A percentile compares a stretch with the other conserved stretches of the same genome.
These are phyloP conservation scores for Seminavis robusta DNA, from an alignment of 108 stramenopile species.

Conservation along the genomic window DNA sequence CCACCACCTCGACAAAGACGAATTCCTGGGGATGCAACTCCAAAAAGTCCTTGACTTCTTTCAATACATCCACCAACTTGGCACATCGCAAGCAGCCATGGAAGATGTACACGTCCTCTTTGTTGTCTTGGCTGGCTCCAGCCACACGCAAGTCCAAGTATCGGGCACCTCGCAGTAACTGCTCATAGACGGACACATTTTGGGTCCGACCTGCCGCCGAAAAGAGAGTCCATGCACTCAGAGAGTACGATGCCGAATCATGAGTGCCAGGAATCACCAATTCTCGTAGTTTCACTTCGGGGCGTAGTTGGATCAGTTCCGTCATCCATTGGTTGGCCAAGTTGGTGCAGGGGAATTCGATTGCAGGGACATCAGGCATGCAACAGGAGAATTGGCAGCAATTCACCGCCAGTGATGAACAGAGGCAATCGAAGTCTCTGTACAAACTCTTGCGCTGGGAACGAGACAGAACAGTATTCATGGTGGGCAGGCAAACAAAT, in stretches of 20 bases:
- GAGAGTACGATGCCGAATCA: conserved; percentile 60
- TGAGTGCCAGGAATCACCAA: conserved; percentile 60
- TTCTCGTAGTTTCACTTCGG: conserved; percentile 37
- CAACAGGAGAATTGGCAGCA: conserved; percentile 65
- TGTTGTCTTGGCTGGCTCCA: conserved; percentile 13
- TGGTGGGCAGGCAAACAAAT: no score
- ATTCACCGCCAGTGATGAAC: conserved; percentile 52
- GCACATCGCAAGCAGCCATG: conserved; percentile 60
- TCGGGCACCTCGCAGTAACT: conserved; percentile 52
- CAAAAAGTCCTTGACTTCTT: conserved; percentile 46
- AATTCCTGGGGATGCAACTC: conserved; percentile 50
- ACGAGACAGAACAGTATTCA: no score
- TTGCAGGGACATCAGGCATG: conserved; percentile 26
- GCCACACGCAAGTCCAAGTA: conserved; percentile 58
- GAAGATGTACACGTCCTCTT: conserved; percentile 18
- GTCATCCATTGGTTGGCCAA: conserved; percentile 54
- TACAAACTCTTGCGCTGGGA: no score
- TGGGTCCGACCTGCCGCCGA: conserved; percentile 55
- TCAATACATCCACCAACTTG: conserved; percentile 30
- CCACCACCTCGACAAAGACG: conserved; percentile 40
- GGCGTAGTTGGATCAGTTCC: conserved; percentile 29
- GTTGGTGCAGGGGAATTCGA: conserved; percentile 17
- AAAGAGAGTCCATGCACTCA: conserved; percentile 40
- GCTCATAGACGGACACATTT: conserved; percentile 54
- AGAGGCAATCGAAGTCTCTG: conserved; percentile 37